A percentile compares a stretch with the other conserved stretches of the same genome.
Evolutionary conservation across 768 basidiomycete genomes (phyloP).

Genomic region (Rhodotorula sphaerocarpa): DNA sequence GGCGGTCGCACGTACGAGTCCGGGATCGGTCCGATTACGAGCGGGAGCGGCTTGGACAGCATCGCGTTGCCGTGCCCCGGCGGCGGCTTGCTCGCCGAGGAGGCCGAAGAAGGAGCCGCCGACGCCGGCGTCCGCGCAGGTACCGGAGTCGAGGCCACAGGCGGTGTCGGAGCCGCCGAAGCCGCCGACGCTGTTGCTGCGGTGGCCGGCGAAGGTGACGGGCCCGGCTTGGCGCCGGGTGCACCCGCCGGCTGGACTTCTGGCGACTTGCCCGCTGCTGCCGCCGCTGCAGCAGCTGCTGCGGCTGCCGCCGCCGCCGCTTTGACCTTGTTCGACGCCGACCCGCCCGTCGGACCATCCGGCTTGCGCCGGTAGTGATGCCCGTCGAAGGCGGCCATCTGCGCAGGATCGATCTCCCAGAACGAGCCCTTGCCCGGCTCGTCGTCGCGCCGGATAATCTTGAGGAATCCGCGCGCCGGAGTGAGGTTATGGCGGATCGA

Average conservation of each 20-base stretch:
- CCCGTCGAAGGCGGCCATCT: slow-evolving; percentile 43
- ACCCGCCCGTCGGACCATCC: background rate
- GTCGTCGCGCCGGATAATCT: slow-evolving; percentile 58
- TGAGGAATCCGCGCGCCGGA: slow-evolving; percentile 81
- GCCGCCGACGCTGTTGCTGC: slow-evolving; percentile 5
- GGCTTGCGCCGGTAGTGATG: slow-evolving; percentile 22
- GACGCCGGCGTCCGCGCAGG: too few relatives aligned
- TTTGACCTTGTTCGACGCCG: background rate
- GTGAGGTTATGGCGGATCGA: slow-evolving; percentile 94
- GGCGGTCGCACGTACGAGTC: slow-evolving; percentile 50
- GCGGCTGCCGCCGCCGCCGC: slow-evolving; percentile 1
- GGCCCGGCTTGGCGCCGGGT: slow-evolving; percentile 1
- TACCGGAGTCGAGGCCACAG: background rate
- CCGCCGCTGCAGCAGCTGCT: background rate
- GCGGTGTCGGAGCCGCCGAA: background rate
- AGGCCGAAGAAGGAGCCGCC: background rate
- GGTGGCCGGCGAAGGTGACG: background rate
- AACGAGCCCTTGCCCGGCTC: slow-evolving; percentile 75
- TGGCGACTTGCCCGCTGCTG: background rate
- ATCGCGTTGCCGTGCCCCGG: slow-evolving; percentile 2
- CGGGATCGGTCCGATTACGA: slow-evolving; percentile 61
- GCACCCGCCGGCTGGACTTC: slow-evolving; percentile 5
- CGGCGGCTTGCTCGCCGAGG: background rate
- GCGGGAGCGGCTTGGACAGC: slow-evolving; percentile 53
- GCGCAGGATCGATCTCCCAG: slow-evolving; percentile 74